Conservation (phyloP, 257 asterid genomes). For the Perilla frutescens region DNA sequence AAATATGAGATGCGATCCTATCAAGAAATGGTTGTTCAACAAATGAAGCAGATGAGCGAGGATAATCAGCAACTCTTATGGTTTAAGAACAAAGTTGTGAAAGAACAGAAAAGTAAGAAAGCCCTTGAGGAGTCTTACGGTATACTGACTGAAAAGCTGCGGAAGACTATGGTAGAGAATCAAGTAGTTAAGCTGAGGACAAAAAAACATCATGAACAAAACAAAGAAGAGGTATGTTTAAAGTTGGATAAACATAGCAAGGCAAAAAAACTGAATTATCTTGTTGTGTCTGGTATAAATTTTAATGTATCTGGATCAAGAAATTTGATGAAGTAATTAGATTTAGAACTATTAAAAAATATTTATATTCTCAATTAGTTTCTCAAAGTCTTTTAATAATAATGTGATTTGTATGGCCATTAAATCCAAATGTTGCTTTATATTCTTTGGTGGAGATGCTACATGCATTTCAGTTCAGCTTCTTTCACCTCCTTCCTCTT, state of each 20-base stretch:
- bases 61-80: slow-evolving; percentile 68
- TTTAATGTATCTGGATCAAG: background rate
- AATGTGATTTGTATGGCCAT: too few relatives aligned
- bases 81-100: slow-evolving; percentile 50
- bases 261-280: background rate
- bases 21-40: slow-evolving; percentile 60
- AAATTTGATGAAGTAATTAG: background rate
- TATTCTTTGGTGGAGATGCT: too few relatives aligned
- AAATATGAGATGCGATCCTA: slow-evolving; percentile 63
- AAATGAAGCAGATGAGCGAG: slow-evolving; percentile 69
- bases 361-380: background rate
- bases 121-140: slow-evolving; percentile 53
- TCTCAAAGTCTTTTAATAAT: background rate
- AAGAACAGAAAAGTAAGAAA: slow-evolving; percentile 54
- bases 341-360: background rate
- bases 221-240: slow-evolving; percentile 67
- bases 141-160: slow-evolving; percentile 44
- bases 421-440: too few relatives aligned
- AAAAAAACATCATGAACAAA: slow-evolving; percentile 60
- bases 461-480: too few relatives aligned
- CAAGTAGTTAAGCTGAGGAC: slow-evolving; percentile 51
- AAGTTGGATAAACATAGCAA: background rate
- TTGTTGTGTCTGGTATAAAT: slow-evolving; percentile 19
- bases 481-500: too few relatives aligned
- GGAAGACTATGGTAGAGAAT: slow-evolving; percentile 52